Base-by-base conservation (phyloP, 148 eudicot genomes). In the Chenopodium formosanum region DNA sequence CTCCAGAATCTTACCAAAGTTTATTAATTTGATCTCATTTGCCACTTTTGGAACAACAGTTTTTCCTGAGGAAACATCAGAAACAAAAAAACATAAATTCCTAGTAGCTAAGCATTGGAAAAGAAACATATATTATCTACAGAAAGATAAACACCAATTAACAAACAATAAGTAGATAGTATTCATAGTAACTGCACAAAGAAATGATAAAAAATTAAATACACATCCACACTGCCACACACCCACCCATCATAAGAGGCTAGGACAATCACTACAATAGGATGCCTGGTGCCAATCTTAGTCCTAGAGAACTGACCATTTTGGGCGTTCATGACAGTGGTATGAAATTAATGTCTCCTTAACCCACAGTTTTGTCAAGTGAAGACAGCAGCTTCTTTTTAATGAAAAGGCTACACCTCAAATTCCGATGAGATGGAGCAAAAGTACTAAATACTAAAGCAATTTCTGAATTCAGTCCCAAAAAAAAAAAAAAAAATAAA, bases 1-100 rank as follows among this genome's bases (percentile, higher is more conserved):
- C 80, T 95, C 98, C 90, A 95, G 83, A 83, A 95, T 89, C 84
- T 95, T 95, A 48, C 98, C 98, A 76, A 89, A 91, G 85, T 88
- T 91, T 83, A 95, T 95, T 76, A 95, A 85, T 81, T 95, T 95
- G 80, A 95, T 89, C 85, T 95, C 98, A 84, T 84, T 95, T 46
- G 94, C 96, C 31, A 87, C 90, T 83, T 91, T 95, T 44, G 98
- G 97, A 62, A 84, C 84, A 83, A 92, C 82, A 82, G 87, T 92
- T 82, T 93, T 93, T 80, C 94, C 97, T 93, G 82, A 75, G 71
- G 73, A 84, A 19, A 75, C 10, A 73, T 75, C 47, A 76, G 20
- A 66, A 71, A 13, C 58, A 20, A 82, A 23, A 56, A 29, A 70
- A 29, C 31, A 62, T 7, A 73, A 70, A 37, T 47, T 20, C 22